A percentile compares a stretch with the other conserved stretches of the same genome.
Evolutionary conservation across 2,329 filamentous ascomycete species (phyloP).

Genomic region (Alternaria sp.): DNA sequence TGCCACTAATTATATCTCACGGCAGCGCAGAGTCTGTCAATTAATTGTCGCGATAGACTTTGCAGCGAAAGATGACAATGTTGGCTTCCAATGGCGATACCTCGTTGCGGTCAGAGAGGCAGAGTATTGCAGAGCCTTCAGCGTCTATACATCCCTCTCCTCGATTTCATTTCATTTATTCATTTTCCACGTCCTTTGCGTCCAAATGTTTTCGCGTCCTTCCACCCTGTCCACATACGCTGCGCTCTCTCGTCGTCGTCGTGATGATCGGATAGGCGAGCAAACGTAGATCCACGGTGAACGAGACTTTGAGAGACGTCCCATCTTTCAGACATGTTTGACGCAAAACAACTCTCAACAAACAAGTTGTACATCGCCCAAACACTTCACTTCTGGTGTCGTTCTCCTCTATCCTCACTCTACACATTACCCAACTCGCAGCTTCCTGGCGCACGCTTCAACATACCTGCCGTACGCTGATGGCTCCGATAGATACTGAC

Average conservation of each 20-base stretch:
- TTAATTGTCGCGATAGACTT: background rate
- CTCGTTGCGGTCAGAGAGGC: background rate
- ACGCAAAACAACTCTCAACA: conserved; percentile 2
- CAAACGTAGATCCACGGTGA: conserved; percentile 11
- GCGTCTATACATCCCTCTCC: background rate
- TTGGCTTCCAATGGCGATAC: background rate
- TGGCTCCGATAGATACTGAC: background rate
- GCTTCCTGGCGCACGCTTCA: background rate
- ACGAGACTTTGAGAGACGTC: background rate
- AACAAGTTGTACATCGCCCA: background rate
- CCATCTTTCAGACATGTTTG: conserved; percentile 3
- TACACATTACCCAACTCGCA: background rate
- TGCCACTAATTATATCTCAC: background rate
- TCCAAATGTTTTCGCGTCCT: background rate
- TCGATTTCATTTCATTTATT: background rate
- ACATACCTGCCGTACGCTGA: background rate
- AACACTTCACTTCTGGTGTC: background rate
- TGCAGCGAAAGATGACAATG: background rate
- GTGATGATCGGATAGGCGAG: background rate
- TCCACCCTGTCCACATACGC: background rate
- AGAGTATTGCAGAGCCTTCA: background rate
- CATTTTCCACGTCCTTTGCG: background rate
- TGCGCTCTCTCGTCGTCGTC: background rate
- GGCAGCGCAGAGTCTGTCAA: background rate
- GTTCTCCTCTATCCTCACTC: background rate